These are phyloP conservation scores for Aureobasidium lini DNA, from an alignment of 2,329 filamentous ascomycete species.

Conservation along the genomic window DNA sequence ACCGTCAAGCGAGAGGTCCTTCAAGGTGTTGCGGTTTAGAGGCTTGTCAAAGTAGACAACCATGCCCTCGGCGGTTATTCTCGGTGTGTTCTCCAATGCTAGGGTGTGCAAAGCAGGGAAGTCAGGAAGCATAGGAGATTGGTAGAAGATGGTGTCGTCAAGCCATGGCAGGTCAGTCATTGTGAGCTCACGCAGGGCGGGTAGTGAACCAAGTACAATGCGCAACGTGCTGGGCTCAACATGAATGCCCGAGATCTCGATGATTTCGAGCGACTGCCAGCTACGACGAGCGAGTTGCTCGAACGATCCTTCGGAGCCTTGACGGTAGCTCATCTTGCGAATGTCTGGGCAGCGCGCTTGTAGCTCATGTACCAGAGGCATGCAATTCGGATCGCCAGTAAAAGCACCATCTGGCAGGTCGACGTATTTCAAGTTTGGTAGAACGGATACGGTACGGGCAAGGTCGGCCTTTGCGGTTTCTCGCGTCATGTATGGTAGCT, in stretches of 20 bases:
- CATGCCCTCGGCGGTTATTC: conserved; percentile 65
- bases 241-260: conserved; percentile 61
- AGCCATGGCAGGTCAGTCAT: conserved; percentile 62
- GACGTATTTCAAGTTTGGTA: conserved; percentile 79
- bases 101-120: conserved; percentile 71
- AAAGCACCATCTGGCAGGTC: conserved; percentile 87
- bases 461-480: conserved; percentile 79
- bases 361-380: conserved; percentile 72
- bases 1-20: conserved; percentile 60
- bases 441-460: conserved; percentile 74
- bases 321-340: conserved; percentile 79
- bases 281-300: conserved; percentile 58
- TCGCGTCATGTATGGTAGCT: conserved; percentile 90
- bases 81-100: conserved; percentile 62
- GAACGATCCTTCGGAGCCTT: conserved; percentile 71
- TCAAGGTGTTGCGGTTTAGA: conserved; percentile 54
- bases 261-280: conserved; percentile 64
- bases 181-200: conserved; percentile 64
- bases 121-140: conserved; percentile 54
- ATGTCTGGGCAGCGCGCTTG: conserved; percentile 76
- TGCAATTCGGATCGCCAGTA: conserved; percentile 67
- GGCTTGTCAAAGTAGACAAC: conserved; percentile 57
- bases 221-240: conserved; percentile 66
- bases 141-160: conserved; percentile 68
- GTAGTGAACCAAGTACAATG: conserved; percentile 60